Evolutionary conservation across 306 rosid genomes (phyloP), one percentile per base, ranked within the genome.

Genomic region (Purshia tridentata): DNA sequence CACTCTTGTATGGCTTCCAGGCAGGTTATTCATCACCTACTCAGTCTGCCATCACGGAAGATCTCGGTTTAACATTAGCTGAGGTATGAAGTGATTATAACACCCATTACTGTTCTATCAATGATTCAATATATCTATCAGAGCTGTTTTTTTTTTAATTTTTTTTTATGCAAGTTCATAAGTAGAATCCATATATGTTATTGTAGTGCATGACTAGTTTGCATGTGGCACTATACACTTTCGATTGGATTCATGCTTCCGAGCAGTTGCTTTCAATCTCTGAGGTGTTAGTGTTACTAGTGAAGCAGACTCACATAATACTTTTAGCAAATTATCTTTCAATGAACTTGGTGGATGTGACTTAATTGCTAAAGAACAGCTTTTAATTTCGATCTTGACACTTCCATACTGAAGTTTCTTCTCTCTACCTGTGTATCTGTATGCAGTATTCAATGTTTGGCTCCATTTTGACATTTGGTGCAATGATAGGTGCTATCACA

Each of bases 21-120:
- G 92, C 72, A 23, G 98, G 98, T 61, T 93, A 89, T 81, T 93
- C 98, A 47, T 93, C 98, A 15, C 98, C 98, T 6, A 81, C 93
- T 65, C 92, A 91, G 69, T 74, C 74, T 65, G 97, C 87, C 60
- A 88, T 93, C 74, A 84, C 77, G 44, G 23, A 76, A 64, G 97
- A 93, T 78, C 89, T 91, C 67, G 66, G 47, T 75, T 81, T 93
- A 45, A 74, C 97, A 78, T 69, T 93, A 82, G 87, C 89, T 58
- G 83, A 93, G 91, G 97, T 86, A 83, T 69, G 77, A 51, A 40
- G 53, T 69, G 44, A 39, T 57, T 51, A 15, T 8, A 67, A 20
- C 60, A 49, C 47, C 11, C 41, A 7, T 66, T 14, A 13, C 54
- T 46, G 8, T 5, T 65, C 19, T 49, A 49, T 67, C 6, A n/a